Evolutionary conservation across 1,284 basidiomycete species (phyloP), one percentile per base, ranked within the genome.

Genomic region (Moesziomyces parantarcticus): DNA sequence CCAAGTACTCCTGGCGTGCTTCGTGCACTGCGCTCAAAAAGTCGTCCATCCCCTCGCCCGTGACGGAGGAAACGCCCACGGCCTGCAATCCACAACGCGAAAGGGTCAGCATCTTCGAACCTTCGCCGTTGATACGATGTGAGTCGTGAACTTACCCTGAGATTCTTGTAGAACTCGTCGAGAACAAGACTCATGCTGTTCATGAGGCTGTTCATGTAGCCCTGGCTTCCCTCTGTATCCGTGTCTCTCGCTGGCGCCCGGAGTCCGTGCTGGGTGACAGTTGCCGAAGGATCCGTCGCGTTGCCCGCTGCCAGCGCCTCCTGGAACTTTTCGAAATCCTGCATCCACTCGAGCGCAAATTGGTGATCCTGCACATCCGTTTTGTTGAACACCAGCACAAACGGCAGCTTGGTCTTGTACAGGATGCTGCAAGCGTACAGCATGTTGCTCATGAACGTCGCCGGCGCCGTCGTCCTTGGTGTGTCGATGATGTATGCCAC

Each of bases 391-490:
- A 99, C 96, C 36, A 99, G 88, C 73, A 99, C 91, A 85, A 99
- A 98, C 0, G 97, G 97, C 0, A 99, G 87, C 72, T 94, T 92
- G 3, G 95, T 97, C 86, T 99, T 99, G 88, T 99, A 99, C 25
- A 99, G 87, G 75, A 99, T 99, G 74, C 94, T 96, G 88, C 97
- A 99, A 0, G 97, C 97, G 81, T 99, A 99, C 50, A 99, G 88
- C 97, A 99, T 99, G 85, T 99, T 99, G 54, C 92, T 94, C 97
- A 99, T 99, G 85, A 99, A 99, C 0, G 97, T 99, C 7, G 96
- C 94, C 0, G 97, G 97, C 0, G 94, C 90, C 0, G 91, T 91
- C 11, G 94, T 96, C 60, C 97, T 88, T 18, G 97, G 96, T 2
- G 97, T 99, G 85, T 99, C 97, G 79, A 99, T 94, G 63, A 99